Evolutionary conservation across 257 asterid genomes (phyloP).

Genomic region (Anisodus acutangulus): DNA sequence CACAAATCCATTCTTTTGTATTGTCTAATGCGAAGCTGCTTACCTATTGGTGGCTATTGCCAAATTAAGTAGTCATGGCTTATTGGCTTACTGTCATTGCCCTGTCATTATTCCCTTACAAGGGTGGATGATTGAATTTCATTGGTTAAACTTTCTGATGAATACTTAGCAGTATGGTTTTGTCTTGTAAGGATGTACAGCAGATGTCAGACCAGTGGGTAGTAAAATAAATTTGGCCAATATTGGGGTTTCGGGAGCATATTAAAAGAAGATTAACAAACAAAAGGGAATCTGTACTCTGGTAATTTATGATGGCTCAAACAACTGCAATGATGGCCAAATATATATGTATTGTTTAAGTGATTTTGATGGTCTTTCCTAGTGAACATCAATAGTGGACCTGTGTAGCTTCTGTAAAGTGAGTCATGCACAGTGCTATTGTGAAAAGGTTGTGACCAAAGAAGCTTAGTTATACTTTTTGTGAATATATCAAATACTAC

Average conservation of each 20-base stretch:
- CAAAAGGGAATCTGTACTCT: background rate
- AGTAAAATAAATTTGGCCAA: background rate
- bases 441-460: background rate
- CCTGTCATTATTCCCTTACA: background rate
- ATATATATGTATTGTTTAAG: background rate
- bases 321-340: background rate
- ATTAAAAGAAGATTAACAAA: slow-evolving; percentile 15
- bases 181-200: slow-evolving; percentile 16
- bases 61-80: background rate
- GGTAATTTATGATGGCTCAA: slow-evolving; percentile 14
- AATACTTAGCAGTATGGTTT: slow-evolving; percentile 16
- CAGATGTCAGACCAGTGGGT: background rate
- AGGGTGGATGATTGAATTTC: background rate
- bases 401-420: background rate
- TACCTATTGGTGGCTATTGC: background rate
- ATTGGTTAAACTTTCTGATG: background rate
- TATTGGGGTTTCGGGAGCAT: background rate
- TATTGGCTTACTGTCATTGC: background rate
- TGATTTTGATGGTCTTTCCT: slow-evolving; percentile 19
- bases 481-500: background rate
- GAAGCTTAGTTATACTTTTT: slow-evolving; percentile 8
- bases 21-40: background rate
- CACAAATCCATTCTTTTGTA: slow-evolving; percentile 8
- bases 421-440: slow-evolving; percentile 8
- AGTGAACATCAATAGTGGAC: slow-evolving; percentile 11